Evolutionary conservation across 2,329 filamentous ascomycete species (phyloP).

Genomic region (Plectosphaerella cucumerina): DNA sequence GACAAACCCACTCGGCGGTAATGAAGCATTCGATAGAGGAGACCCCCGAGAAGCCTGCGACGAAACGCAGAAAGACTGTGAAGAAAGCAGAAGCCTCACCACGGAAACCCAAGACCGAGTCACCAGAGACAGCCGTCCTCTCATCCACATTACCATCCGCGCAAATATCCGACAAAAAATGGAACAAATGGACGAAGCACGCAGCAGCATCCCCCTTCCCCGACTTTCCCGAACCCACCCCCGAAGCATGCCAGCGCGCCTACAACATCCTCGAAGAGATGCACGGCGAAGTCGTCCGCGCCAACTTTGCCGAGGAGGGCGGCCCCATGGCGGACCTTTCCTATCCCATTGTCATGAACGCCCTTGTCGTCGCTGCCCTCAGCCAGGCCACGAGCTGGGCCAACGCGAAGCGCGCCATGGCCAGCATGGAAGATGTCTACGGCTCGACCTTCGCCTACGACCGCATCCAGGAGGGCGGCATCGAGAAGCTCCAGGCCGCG

Average conservation of each 20-base stretch:
- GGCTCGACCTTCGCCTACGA: constrained; percentile 5
- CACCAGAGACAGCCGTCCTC: neutral
- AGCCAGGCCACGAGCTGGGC: constrained; percentile 4
- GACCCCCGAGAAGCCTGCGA: too few relatives aligned
- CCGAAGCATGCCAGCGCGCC: neutral
- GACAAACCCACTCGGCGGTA: too few relatives aligned
- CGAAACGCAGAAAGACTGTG: too few relatives aligned
- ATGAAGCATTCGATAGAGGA: too few relatives aligned
- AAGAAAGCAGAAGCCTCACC: neutral
- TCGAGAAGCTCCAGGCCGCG: constrained; percentile 2
- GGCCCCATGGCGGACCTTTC: neutral
- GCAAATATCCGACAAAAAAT: constrained; percentile 3
- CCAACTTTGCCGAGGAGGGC: constrained; percentile 2
- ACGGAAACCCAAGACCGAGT: neutral
- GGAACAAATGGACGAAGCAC: neutral
- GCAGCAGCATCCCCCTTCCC: constrained; percentile 2
- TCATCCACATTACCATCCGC: neutral
- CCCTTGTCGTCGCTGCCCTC: constrained; percentile 6
- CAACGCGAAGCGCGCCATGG: constrained; percentile 7
- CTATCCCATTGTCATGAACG: constrained; percentile 2
- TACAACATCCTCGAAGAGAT: constrained; percentile 1
- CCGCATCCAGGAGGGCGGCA: constrained; percentile 1
- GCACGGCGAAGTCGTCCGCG: constrained; percentile 2
- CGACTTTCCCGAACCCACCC: neutral
- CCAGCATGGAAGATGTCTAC: constrained; percentile 3